Percentiles rank a stretch among this genome's conserved stretches.
These are phyloP conservation scores for Theobroma grandiflorum DNA, from an alignment of 441 rosid species.

Conservation along the genomic window DNA sequence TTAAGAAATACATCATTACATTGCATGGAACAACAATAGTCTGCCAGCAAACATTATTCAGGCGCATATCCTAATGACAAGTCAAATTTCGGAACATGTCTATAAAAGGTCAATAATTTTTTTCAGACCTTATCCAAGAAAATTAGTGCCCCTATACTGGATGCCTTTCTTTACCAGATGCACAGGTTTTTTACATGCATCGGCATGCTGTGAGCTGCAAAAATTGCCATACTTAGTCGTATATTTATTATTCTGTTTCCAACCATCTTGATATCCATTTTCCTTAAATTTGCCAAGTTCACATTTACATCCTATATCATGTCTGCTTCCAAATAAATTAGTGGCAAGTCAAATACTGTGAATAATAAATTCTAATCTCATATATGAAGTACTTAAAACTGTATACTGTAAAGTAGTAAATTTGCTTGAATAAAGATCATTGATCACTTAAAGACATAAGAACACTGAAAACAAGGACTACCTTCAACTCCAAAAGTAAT, in stretches of 20 bases:
- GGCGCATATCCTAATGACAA: not conserved
- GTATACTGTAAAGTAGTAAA: not conserved
- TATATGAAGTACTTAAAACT: not conserved
- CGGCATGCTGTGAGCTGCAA: not conserved
- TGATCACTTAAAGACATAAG: not conserved
- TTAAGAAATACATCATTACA: slow-evolving; percentile 8
- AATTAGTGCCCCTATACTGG: not conserved
- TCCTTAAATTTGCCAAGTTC: not conserved
- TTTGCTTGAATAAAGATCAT: not conserved
- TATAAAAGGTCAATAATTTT: not conserved
- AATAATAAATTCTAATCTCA: not conserved
- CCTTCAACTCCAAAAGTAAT: slow-evolving; percentile 97
- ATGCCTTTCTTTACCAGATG: not conserved
- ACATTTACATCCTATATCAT: not conserved
- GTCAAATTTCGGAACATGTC: not conserved
- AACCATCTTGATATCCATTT: not conserved
- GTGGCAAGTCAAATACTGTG: not conserved
- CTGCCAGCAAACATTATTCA: not conserved
- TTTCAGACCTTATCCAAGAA: not conserved
- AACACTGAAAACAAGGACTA: slow-evolving; percentile 33
- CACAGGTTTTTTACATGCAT: not conserved
- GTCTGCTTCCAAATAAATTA: not conserved
- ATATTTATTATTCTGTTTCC: not conserved
- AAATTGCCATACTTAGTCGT: not conserved
- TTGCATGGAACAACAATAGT: slow-evolving; percentile 8